Conservation (phyloP, 768 basidiomycete species). For the Mycena capillaripes region DNA sequence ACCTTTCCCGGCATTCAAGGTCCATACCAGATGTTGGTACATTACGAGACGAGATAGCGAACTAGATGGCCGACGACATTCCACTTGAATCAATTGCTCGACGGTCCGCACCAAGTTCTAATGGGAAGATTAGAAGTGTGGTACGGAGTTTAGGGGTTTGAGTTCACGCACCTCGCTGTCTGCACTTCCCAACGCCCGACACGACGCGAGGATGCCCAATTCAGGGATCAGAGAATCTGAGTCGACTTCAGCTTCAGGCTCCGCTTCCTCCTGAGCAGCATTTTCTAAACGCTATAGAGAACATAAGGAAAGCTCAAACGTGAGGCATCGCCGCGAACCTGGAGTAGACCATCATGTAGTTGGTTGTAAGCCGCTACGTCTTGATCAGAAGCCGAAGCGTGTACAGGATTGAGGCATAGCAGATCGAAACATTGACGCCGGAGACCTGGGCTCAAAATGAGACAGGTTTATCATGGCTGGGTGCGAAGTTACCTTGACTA, state of each 20-base stretch:
- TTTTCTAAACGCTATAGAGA: slow-evolving; percentile 20
- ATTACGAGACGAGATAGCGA: slow-evolving; percentile 62
- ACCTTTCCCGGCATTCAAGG: slow-evolving; percentile 57
- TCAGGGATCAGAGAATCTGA: slow-evolving; percentile 46
- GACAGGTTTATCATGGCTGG: background rate
- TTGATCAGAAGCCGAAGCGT: slow-evolving; percentile 38
- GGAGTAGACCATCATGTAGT: slow-evolving; percentile 41
- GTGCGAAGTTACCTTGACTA: slow-evolving; percentile 25
- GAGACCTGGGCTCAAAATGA: slow-evolving; percentile 46
- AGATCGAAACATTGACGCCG: slow-evolving; percentile 58
- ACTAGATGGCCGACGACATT: slow-evolving; percentile 48
- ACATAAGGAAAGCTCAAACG: background rate
- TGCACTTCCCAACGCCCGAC: background rate
- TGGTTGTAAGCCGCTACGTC: slow-evolving; percentile 24
- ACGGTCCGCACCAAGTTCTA: slow-evolving; percentile 40
- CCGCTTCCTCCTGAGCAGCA: background rate
- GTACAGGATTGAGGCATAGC: slow-evolving; percentile 53
- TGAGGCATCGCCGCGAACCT: slow-evolving; percentile 32
- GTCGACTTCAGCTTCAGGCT: slow-evolving; percentile 23
- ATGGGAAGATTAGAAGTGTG: background rate
- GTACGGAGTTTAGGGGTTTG: background rate
- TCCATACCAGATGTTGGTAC: slow-evolving; percentile 74
- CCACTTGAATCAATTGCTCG: slow-evolving; percentile 55
- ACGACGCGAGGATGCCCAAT: slow-evolving; percentile 50
- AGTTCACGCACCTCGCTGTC: background rate